A percentile compares a stretch with the other conserved stretches of the same genome.
Evolutionary conservation across 2,329 filamentous ascomycete species (phyloP).

Genomic region (Pseudomassariella vexata): DNA sequence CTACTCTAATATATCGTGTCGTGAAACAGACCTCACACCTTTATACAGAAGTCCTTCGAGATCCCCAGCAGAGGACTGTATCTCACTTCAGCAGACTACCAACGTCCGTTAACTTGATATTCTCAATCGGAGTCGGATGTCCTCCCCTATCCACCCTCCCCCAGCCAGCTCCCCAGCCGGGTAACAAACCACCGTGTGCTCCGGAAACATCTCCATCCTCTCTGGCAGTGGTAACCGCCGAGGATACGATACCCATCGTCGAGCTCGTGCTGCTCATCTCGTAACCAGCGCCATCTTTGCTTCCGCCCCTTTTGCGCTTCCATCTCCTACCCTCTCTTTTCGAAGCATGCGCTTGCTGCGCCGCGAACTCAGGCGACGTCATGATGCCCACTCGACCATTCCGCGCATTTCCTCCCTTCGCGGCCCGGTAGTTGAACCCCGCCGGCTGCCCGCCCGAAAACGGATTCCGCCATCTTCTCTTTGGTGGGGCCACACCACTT

Average conservation of each 20-base stretch:
- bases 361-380: constrained; percentile 33
- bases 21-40: too few relatives aligned
- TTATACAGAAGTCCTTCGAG: too few relatives aligned
- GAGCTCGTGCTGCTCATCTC: constrained; percentile 20
- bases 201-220: constrained; percentile 2
- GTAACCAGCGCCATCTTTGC: constrained; percentile 5
- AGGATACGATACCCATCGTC: constrained; percentile 14
- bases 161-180: constrained; percentile 34
- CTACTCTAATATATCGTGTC: too few relatives aligned
- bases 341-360: constrained; percentile 14
- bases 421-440: constrained; percentile 38
- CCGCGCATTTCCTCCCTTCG: constrained; percentile 15
- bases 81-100: constrained; percentile 24
- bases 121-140: constrained; percentile 20
- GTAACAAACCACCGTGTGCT: constrained; percentile 19
- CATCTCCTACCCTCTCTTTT: constrained; percentile 15
- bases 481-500: constrained; percentile 33
- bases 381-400: constrained; percentile 33
- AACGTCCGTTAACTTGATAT: constrained; percentile 31
- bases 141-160: constrained; percentile 29
- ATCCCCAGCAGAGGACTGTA: too few relatives aligned
- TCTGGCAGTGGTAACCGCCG: constrained; percentile 4
- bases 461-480: constrained; percentile 33
- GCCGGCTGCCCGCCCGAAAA: constrained; percentile 46
- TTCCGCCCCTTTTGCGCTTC: constrained; percentile 9